Conservation (phyloP, 164 flowering plant genomes). For the Vitis amurensis region DNA sequence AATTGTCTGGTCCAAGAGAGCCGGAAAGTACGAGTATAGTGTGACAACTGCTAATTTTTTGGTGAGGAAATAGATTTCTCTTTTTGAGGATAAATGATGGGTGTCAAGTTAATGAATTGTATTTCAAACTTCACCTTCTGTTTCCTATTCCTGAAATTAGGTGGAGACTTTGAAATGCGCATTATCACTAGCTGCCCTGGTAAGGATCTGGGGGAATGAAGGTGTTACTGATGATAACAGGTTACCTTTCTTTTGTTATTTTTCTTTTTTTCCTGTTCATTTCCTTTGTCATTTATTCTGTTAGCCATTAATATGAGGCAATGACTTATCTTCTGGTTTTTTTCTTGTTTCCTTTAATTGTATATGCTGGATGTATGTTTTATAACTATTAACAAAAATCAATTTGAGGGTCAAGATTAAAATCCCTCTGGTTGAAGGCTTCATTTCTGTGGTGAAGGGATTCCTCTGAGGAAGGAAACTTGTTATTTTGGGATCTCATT, state of each 20-base stretch:
- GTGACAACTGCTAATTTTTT: constrained; percentile 93
- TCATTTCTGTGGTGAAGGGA: no score
- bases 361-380: neutral
- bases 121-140: neutral
- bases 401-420: no score
- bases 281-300: no score
- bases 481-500: no score
- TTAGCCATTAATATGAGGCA: neutral
- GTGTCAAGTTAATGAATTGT: neutral
- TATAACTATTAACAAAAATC: no score
- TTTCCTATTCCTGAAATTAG: constrained; percentile 29
- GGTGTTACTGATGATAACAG: constrained; percentile 95
- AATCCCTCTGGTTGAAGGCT: no score
- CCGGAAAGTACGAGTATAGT: constrained; percentile 97
- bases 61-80: constrained; percentile 42
- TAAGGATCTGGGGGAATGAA: constrained; percentile 72
- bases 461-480: no score
- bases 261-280: neutral
- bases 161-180: constrained; percentile 92
- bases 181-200: constrained; percentile 73
- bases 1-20: constrained; percentile 98
- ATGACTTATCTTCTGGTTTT: neutral
- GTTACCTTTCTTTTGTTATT: constrained; percentile 25
- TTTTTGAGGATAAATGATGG: constrained; percentile 4
- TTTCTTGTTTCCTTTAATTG: neutral